Percentiles rank a stretch among this genome's conserved stretches.
Conservation (phyloP, 441 rosid species). For the Croton setiger region DNA sequence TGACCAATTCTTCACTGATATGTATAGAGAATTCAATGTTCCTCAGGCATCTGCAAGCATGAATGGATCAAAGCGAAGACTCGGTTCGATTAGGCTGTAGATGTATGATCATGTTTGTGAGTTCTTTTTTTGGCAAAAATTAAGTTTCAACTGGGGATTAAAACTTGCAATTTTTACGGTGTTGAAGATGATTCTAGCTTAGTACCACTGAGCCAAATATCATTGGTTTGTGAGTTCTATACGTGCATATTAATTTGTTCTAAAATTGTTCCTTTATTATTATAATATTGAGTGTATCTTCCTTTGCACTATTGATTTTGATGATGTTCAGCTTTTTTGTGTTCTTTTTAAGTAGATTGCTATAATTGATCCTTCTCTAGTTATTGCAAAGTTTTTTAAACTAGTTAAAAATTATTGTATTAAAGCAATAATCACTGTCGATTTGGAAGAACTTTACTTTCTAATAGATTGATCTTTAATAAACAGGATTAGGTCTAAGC, state of each 20-base stretch:
- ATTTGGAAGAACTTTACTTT: too few relatives aligned
- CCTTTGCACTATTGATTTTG: slow-evolving; percentile 10
- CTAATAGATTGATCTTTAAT: too few relatives aligned
- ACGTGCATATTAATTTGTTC: slow-evolving; percentile 21
- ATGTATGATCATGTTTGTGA: slow-evolving; percentile 13
- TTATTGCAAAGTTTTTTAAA: slow-evolving; percentile 8
- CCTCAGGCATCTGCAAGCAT: slow-evolving; percentile 41
- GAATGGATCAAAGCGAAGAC: slow-evolving; percentile 36
- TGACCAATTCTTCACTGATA: slow-evolving; percentile 67
- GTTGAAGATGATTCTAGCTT: too few relatives aligned
- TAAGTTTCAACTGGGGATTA: too few relatives aligned
- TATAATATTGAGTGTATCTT: slow-evolving; percentile 16
- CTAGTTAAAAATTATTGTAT: not conserved
- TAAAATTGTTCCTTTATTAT: slow-evolving; percentile 5
- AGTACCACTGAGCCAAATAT: too few relatives aligned
- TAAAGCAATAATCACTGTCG: not conserved
- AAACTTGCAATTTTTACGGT: too few relatives aligned
- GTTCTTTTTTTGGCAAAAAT: slow-evolving; percentile 7
- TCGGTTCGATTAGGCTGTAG: slow-evolving; percentile 47
- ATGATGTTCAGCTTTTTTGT: slow-evolving; percentile 15
- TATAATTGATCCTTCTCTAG: slow-evolving; percentile 8
- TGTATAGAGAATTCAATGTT: slow-evolving; percentile 58
- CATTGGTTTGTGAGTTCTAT: not conserved
- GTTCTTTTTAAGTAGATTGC: slow-evolving; percentile 7
- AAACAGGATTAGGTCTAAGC: too few relatives aligned